Evolutionary conservation across 2,329 filamentous ascomycete genomes (phyloP), one percentile per base, ranked within the genome.

Genomic region (Scedosporium apiospermum): DNA sequence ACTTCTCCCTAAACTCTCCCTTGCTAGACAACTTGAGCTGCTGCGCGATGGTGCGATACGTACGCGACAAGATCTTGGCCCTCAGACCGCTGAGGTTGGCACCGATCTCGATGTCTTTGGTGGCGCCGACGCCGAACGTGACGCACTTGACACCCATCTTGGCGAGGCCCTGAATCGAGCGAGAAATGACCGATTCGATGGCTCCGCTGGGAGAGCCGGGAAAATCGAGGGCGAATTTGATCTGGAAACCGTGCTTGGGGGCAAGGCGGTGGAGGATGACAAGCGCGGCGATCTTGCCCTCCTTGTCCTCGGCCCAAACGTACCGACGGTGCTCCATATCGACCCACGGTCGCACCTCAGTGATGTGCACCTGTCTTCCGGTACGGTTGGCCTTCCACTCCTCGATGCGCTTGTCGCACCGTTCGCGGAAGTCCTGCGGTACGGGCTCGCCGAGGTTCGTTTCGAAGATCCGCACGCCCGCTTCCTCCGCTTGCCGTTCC

Each of bases 221-320:
- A 80, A 97, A 96, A 75, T 97, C 91, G 62, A 97, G 85, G n/a
- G 89, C 90, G 80, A 95, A 96, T 78, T 97, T 97, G 72, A 96
- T 88, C 78, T 97, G 93, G 86, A 91, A 96, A 62, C 93, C 93
- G 72, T 96, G 85, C 42, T 84, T 80, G 1, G 91, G 90, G 3
- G 89, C 85, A 30, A 97, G 84, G 73, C 91, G 89, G 61, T 90
- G 89, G 69, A 97, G 80, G 7, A 93, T 87, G n/a, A 93, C 88
- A 64, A 97, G 83, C 41, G 89, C 88, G 51, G 82, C 82, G 63
- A 97, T 85, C 64, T 82, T 84, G 65, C 89, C 89, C 64, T 82
- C 85, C 65, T 89, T 89, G 16, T 90, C 83, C 66, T 88, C 82
- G 9, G 91, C 89, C 69, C 91, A 89, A 71, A 93, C 90, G 78